These are phyloP conservation scores for Citrus sinensis DNA, from an alignment of 345 rosid genomes.

Conservation along the genomic window DVS_A1.0 CM039163.1:50185501-50186000, in stretches of 20 bases:
- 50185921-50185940: too few relatives aligned
- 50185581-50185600: background rate
- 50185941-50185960: too few relatives aligned
- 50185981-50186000: too few relatives aligned
- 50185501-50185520: constrained; percentile 78
- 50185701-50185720: too few relatives aligned
- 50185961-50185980: background rate
- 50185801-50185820: constrained; percentile 76
- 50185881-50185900: background rate
- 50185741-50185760: too few relatives aligned
- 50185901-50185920: background rate
- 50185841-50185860: constrained; percentile 7
- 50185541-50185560: constrained; percentile 10
- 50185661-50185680: constrained; percentile 83
- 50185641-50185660: constrained; percentile 81
- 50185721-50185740: too few relatives aligned
- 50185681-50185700: constrained; percentile 83
- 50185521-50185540: constrained; percentile 22
- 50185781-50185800: constrained; percentile 65
- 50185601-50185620: constrained; percentile 38
- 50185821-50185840: constrained; percentile 81
- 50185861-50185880: background rate
- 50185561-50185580: background rate
- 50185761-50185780: constrained; percentile 46
- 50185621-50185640: constrained; percentile 85